Conservation (phyloP, 164 flowering plant species). For the Chloranthus sessilifolius region DNA sequence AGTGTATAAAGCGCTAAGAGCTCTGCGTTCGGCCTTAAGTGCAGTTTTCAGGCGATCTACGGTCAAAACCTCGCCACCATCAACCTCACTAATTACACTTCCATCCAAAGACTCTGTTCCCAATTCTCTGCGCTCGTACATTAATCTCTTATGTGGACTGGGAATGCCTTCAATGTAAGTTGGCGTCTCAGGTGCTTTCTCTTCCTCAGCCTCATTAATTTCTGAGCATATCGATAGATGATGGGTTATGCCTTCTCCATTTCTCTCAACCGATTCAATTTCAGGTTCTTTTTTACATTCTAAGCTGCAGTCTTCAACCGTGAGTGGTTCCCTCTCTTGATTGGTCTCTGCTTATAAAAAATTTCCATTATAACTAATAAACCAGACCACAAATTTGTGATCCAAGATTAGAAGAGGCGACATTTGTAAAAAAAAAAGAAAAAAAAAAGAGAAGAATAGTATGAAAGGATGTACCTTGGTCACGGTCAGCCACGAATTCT, state of each 20-base stretch:
- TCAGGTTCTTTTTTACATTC: constrained; percentile 1
- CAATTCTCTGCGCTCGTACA: constrained; percentile 40
- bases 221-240: constrained; percentile 23
- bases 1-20: constrained; percentile 50
- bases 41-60: constrained; percentile 56
- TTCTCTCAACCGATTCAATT: constrained; percentile 14
- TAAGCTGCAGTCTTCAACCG: constrained; percentile 15
- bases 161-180: constrained; percentile 35
- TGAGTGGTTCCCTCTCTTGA: constrained; percentile 22
- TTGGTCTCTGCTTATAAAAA: constrained; percentile 16
- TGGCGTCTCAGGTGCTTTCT: constrained; percentile 56
- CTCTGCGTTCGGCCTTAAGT: constrained; percentile 49
- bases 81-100: constrained; percentile 53
- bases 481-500: constrained; percentile 15
- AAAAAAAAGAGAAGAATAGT: no score
- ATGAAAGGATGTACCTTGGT: constrained; percentile 45
- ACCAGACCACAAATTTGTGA: no score
- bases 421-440: no score
- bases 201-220: constrained; percentile 50
- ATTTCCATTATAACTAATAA: constrained; percentile 7
- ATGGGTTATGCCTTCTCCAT: constrained; percentile 16
- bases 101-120: constrained; percentile 60
- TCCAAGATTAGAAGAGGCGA: no score
- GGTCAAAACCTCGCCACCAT: constrained; percentile 34
- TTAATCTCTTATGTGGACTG: constrained; percentile 37